Percentiles rank a stretch among this genome's conserved stretches.
Evolutionary conservation across 371 early-diverging fungal genomes (phyloP).

Genomic region (Mortierella sp.): DNA sequence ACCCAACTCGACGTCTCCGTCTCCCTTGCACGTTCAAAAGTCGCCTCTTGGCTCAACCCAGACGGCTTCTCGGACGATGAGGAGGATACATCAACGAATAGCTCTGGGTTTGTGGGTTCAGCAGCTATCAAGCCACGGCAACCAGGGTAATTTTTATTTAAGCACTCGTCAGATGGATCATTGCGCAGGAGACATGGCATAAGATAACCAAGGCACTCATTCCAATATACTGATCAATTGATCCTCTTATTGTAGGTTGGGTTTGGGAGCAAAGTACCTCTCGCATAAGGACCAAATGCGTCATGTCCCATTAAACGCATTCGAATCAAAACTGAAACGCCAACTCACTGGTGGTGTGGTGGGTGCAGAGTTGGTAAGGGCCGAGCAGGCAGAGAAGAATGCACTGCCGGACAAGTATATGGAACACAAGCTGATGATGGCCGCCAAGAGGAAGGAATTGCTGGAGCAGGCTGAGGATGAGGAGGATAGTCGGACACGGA

Average conservation of each 20-base stretch:
- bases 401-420: slow-evolving; percentile 53
- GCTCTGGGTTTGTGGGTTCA: slow-evolving; percentile 27
- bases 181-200: background rate
- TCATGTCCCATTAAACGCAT: slow-evolving; percentile 56
- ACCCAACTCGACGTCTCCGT: slow-evolving; percentile 58
- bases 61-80: slow-evolving; percentile 54
- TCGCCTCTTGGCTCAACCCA: slow-evolving; percentile 48
- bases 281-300: slow-evolving; percentile 71
- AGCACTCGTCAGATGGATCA: background rate
- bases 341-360: slow-evolving; percentile 56
- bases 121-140: slow-evolving; percentile 45
- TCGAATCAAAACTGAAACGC: slow-evolving; percentile 54
- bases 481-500: slow-evolving; percentile 63
- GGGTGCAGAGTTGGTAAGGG: slow-evolving; percentile 59
- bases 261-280: slow-evolving; percentile 71
- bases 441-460: slow-evolving; percentile 48
- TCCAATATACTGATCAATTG: background rate
- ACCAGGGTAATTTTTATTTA: slow-evolving; percentile 33
- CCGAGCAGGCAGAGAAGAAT: slow-evolving; percentile 66
- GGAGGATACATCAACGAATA: slow-evolving; percentile 11
- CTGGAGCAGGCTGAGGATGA: slow-evolving; percentile 59
- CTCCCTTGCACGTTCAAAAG: slow-evolving; percentile 43
- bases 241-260: slow-evolving; percentile 57
- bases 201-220: background rate
- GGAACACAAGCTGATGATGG: slow-evolving; percentile 54